Conservation (phyloP, 2,329 filamentous ascomycete species). For the Metarhizium robertsii region DNA sequence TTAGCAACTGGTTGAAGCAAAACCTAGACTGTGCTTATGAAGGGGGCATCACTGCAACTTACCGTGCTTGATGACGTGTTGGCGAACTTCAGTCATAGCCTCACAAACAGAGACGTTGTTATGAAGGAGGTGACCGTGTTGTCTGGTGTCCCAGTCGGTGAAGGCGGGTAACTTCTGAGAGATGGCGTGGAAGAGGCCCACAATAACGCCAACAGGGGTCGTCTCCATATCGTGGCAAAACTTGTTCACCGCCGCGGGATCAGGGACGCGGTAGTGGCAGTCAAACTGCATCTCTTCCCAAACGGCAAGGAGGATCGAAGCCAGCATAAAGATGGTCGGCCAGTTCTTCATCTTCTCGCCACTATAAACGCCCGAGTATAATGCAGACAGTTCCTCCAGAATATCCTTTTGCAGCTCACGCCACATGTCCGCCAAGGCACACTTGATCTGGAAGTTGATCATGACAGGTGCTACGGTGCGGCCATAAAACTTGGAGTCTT, state of each 20-base stretch:
- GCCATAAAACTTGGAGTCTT: slow-evolving; percentile 78
- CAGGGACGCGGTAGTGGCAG: slow-evolving; percentile 88
- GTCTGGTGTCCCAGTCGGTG: slow-evolving; percentile 85
- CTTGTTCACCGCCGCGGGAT: slow-evolving; percentile 76
- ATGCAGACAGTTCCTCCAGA: slow-evolving; percentile 78
- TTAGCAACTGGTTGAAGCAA: slow-evolving; percentile 11
- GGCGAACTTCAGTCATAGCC: slow-evolving; percentile 89
- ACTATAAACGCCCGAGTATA: slow-evolving; percentile 97
- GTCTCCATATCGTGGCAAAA: slow-evolving; percentile 97
- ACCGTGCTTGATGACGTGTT: slow-evolving; percentile 92
- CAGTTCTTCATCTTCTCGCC: slow-evolving; percentile 97
- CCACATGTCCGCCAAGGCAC: slow-evolving; percentile 95
- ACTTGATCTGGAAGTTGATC: slow-evolving; percentile 99
- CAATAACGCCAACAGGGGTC: slow-evolving; percentile 89
- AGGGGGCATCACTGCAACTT: slow-evolving; percentile 28
- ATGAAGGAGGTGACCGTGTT: slow-evolving; percentile 83
- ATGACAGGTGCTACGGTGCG: slow-evolving; percentile 92
- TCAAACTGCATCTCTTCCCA: slow-evolving; percentile 99
- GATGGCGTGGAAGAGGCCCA: slow-evolving; percentile 94
- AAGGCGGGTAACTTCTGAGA: slow-evolving; percentile 92
- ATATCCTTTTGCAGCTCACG: slow-evolving; percentile 94
- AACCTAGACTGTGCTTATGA: not conserved
- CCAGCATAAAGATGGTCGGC: slow-evolving; percentile 97
- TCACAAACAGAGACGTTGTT: slow-evolving; percentile 90
- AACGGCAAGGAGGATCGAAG: slow-evolving; percentile 82